Evolutionary conservation across 371 early-diverging fungal species (phyloP), one percentile per base, ranked within the genome.

Genomic region (Ordospora pajunii): DNA sequence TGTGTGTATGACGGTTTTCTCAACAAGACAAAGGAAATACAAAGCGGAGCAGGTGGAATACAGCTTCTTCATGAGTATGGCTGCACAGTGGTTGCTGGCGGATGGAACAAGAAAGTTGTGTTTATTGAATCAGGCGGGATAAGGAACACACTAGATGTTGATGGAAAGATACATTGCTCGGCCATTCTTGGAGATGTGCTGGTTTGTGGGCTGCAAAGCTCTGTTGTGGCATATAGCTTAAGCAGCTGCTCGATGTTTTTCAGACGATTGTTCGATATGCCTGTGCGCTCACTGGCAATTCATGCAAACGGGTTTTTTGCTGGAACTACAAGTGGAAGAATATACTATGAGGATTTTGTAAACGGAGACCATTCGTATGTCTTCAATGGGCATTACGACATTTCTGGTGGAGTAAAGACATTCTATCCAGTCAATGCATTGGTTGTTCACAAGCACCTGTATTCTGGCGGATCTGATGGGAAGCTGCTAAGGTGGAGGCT

Each of bases 401-500:
- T 72, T 17, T 32, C 32, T n/a, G 50, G 45, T 19, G 53, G 64
- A 50, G 21, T 40, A 49, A 72, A 72, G 21, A 64, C 42, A n/a
- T 25, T 62, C 37, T 72, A 72, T 72, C 73, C 73, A 2, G 73
- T 72, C 6, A 72, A 72, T 63, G 12, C 32, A 10, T n/a, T 72
- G 10, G 44, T 37, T 7, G 2, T 49, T 25, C 27, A 63, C 2
- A 64, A 10, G 19, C 9, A 72, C 40, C 8, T 72, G 7, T 49
- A 63, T 63, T 49, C 64, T 27, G 45, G 73, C 3, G 73, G 73
- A 19, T 51, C 52, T 21, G 73, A 72, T 42, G 73, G 73, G 21
- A 42, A 42, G 14, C 49, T 72, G 23, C 45, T 49, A 11, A 72
- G 65, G 25, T 72, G 46, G 49, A 64, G 46, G 64, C 51, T 51